These are phyloP conservation scores for Cercospora janseana DNA, from an alignment of 2,329 filamentous ascomycete genomes.

Conservation along the genomic window DNA sequence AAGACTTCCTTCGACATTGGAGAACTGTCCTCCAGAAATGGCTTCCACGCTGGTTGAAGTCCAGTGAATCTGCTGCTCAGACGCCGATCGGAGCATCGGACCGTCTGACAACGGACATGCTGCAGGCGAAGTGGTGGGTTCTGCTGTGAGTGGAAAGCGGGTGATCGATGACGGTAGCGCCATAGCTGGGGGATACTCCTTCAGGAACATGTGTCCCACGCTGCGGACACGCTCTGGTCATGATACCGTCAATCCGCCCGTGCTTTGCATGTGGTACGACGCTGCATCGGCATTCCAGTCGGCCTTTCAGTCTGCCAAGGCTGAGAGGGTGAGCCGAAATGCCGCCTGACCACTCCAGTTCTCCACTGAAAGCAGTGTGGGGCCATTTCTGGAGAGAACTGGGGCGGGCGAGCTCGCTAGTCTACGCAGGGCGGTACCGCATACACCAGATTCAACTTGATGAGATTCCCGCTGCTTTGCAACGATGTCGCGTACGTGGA, in stretches of 20 bases:
- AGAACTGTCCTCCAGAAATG: too few species aligned
- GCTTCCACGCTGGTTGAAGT: too few species aligned
- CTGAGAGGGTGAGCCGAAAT: constrained; percentile 1
- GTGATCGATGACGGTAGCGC: neutral
- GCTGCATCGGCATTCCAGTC: constrained; percentile 2
- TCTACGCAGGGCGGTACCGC: too few species aligned
- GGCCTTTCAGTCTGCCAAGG: neutral
- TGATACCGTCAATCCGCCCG: neutral
- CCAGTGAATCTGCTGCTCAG: too few species aligned
- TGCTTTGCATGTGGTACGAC: neutral
- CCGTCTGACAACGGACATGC: constrained; percentile 1
- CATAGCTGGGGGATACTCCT: neutral
- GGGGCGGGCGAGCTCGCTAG: neutral
- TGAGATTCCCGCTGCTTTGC: too few species aligned
- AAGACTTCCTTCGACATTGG: too few species aligned
- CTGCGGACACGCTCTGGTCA: neutral
- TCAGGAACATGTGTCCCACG: neutral
- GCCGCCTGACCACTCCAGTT: constrained; percentile 7
- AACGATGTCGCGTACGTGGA: too few species aligned
- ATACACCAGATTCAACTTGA: too few species aligned
- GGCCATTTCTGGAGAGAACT: neutral
- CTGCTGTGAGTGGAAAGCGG: neutral
- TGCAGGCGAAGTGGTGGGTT: neutral
- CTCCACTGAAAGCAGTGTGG: neutral
- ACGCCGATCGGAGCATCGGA: neutral